Base-by-base conservation (phyloP, 2,329 filamentous ascomycete species). In the Trichoderma koningiopsis region DNA sequence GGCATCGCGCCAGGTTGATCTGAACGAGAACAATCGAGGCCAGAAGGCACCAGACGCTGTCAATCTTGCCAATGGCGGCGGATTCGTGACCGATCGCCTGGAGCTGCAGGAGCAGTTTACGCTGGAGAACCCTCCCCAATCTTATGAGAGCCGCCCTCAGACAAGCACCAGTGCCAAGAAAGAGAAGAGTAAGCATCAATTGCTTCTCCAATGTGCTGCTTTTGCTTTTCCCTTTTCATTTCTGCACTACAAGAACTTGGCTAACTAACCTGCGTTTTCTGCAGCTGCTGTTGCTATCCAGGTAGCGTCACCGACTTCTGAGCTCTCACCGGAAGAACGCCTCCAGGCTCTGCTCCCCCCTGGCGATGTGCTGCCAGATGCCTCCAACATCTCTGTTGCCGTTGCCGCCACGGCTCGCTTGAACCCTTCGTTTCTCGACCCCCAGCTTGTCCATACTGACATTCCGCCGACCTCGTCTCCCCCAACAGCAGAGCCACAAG, bases 1-100 rank as follows among this genome's bases (percentile, higher is more conserved):
- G 80, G 94, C 94, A 0, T 96, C 94, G 61, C 87, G 93, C 62
- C 92, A 92, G 78, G 88, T 96, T 69, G 91, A 92, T 73, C 83
- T 89, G 19, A 87, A 84, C 70, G 86, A 89, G 74, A 89, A 88
- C 75, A 86, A 84, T 64, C 86, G 87, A 73, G 83, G 83, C 68
- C 80, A 86, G 70, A 83, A 75, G 31, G 73, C 71, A 35, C 74
- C 75, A 29, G 72, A 82, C 58, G 72, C 76, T 75, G 24, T 81
- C 71, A 76, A 74, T 70, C 75, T 74, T 70, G 69, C 73, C 62
- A 75, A 74, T 29, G 66, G 61, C 27, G 53, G 53, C 29, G 63
- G 53, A 13, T 72, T 75, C 70, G 71, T 74, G 11, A 68, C 72
- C 47, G 81, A 83, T 55, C 79, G 80, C 55, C 84, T 88, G 70